phyloP scores from a whole-genome alignment of 306 rosid genomes.

The Glycine latifolia region DNA sequence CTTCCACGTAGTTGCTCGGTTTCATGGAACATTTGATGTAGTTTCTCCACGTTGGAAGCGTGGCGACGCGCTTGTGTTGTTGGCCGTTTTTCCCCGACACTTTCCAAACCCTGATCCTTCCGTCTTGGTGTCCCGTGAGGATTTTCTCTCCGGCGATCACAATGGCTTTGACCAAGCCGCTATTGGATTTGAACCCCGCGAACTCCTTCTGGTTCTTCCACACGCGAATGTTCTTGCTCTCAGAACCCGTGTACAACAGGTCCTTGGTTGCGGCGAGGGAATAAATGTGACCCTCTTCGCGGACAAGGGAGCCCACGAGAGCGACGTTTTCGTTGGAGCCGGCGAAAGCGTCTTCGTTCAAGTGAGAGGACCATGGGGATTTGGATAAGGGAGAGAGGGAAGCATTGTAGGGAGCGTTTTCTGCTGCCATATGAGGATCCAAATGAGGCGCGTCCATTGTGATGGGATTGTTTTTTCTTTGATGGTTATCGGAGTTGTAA shows the following conservation, averaged over 20 bases:
- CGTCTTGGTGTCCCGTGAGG: conserved; percentile 91
- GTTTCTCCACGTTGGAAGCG: conserved; percentile 70
- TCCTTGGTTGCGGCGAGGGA: conserved; percentile 80
- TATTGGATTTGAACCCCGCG: conserved; percentile 72
- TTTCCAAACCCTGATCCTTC: conserved; percentile 85
- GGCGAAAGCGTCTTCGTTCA: conserved; percentile 21
- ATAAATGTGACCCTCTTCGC: conserved; percentile 93
- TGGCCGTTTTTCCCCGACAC: conserved; percentile 51
- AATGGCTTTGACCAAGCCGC: conserved; percentile 85
- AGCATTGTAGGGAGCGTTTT: conserved; percentile 33
- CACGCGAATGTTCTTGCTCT: conserved; percentile 91
- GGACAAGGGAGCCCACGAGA: conserved; percentile 77
- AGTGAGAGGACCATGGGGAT: conserved; percentile 87
- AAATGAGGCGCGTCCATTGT: conserved; percentile 22
- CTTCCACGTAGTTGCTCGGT: conserved; percentile 84
- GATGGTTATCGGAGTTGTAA: conserved; percentile 33
- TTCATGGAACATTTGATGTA: conserved; percentile 73
- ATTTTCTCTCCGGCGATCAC: conserved; percentile 62
- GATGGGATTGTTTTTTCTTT: conserved; percentile 26
- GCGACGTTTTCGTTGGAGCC: conserved; percentile 40
- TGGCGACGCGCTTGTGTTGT: conserved; percentile 64
- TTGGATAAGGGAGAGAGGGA: conserved; percentile 63
- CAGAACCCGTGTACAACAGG: conserved; percentile 82
- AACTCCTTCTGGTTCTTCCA: conserved; percentile 87
- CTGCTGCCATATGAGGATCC: conserved; percentile 41